Evolutionary conservation across 805 yeast genomes (phyloP), one percentile per base, ranked within the genome.

Genomic region (Nakazawaea wickerhamii): DNA sequence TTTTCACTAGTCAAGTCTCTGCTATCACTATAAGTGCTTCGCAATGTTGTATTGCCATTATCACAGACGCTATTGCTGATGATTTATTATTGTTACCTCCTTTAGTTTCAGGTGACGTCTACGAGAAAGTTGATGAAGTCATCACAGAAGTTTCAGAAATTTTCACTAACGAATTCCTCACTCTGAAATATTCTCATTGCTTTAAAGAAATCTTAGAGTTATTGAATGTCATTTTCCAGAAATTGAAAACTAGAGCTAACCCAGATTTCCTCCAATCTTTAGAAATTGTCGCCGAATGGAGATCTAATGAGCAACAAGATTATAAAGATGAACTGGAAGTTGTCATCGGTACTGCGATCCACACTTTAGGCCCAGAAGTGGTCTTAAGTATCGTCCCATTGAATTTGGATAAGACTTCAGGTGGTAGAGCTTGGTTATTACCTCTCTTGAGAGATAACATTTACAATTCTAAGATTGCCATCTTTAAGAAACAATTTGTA

Each of bases 361-460:
- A 84, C 2, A 76, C 83, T 4, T 61, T 90, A 59, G 99, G 99
- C 2, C 96, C 98, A 8, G 95, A 84, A 52, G 77, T 71, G 10
- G 93, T 93, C 2, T 65, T 91, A 47, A 62, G 75, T 36, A 67
- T 75, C 4, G 69, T 93, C 26, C 98, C 99, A 5, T 68, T 93
- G 55, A 88, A 91, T 56, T 70, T 93, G 53, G 69, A 71, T 23
- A 72, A 73, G 36, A 77, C 82, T 4, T 62, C 65, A 25, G 70
- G 72, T 33, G 97, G 97, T 36, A 77, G 98, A 58, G 97, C 97
- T 36, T 93, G 98, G 97, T 57, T 93, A 53, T 72, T 93, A 50
- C 99, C 99, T 9, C 59, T 93, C 26, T 72, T 93, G 48, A 82
- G 97, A 65, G 97, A 90, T 54, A 80, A 86, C 54, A 84, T 88